A percentile compares a stretch with the other conserved stretches of the same genome.
Conservation (phyloP, 441 rosid genomes). For the Kokia cookei region DNA sequence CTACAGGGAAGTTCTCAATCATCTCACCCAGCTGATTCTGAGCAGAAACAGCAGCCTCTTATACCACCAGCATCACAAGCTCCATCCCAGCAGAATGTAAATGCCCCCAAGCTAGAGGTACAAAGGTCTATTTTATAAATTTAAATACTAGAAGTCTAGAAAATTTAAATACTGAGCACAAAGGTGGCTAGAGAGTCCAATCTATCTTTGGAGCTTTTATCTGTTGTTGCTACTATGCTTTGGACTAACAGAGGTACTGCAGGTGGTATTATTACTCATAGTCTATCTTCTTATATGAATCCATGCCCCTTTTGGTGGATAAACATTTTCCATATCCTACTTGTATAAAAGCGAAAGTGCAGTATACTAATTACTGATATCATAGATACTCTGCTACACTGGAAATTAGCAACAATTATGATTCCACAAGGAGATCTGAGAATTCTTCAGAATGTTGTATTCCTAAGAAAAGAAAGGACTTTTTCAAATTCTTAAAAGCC, state of each 20-base stretch:
- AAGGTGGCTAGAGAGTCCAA: not conserved
- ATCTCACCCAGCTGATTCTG: constrained; percentile 34
- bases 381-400: not conserved
- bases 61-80: constrained; percentile 22
- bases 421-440: not conserved
- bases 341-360: not conserved
- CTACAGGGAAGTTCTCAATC: constrained; percentile 38
- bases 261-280: not conserved
- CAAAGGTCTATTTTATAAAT: not conserved
- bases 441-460: not conserved
- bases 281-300: not conserved
- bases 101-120: constrained; percentile 36
- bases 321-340: not conserved
- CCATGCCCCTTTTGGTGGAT: not conserved
- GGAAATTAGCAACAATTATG: not conserved
- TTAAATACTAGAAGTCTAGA: not conserved
- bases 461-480: not conserved
- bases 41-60: constrained; percentile 30
- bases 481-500: not conserved
- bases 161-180: not conserved
- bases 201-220: not conserved
- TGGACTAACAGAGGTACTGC: not conserved
- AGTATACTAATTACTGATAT: not conserved
- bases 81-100: constrained; percentile 35
- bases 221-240: not conserved